phyloP scores from a whole-genome alignment of 768 basidiomycete genomes.

The Pleurotus giganteus region DNA sequence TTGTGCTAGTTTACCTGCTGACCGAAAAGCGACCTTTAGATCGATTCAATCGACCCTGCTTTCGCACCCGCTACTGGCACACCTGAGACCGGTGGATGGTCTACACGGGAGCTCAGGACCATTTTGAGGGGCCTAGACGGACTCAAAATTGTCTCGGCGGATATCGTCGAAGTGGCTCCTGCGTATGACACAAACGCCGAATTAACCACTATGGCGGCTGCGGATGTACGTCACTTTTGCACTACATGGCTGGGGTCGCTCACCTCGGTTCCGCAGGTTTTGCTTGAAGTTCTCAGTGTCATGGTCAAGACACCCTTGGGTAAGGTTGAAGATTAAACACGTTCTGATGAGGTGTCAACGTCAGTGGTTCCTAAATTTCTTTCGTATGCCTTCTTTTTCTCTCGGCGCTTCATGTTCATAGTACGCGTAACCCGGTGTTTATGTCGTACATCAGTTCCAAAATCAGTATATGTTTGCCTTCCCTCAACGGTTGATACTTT shows the following conservation, averaged over 20 bases:
- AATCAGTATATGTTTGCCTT: no score
- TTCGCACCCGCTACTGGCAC: conserved; percentile 85
- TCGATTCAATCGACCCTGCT: conserved; percentile 78
- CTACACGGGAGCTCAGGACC: conserved; percentile 76
- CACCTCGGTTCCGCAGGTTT: conserved; percentile 39
- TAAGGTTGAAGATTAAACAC: conserved; percentile 34
- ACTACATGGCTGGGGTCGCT: not conserved
- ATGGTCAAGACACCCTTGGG: conserved; percentile 81
- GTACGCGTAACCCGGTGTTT: no score
- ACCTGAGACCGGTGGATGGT: conserved; percentile 84
- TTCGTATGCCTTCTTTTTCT: not conserved
- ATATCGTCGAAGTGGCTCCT: conserved; percentile 84
- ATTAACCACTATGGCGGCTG: conserved; percentile 33
- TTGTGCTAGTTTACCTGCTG: conserved; percentile 3
- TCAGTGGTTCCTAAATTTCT: not conserved
- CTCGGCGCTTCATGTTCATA: no score
- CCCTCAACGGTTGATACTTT: no score
- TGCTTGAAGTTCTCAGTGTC: conserved; percentile 73
- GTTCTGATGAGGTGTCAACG: not conserved
- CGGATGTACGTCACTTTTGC: conserved; percentile 29
- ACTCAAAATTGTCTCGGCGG: conserved; percentile 73
- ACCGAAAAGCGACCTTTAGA: conserved; percentile 34
- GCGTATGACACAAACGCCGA: conserved; percentile 64
- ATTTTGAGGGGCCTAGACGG: conserved; percentile 77
- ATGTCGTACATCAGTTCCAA: no score